Evolutionary conservation across 1,284 basidiomycete genomes (phyloP), one percentile per base, ranked within the genome.

Genomic region (Ustilago curta): DNA sequence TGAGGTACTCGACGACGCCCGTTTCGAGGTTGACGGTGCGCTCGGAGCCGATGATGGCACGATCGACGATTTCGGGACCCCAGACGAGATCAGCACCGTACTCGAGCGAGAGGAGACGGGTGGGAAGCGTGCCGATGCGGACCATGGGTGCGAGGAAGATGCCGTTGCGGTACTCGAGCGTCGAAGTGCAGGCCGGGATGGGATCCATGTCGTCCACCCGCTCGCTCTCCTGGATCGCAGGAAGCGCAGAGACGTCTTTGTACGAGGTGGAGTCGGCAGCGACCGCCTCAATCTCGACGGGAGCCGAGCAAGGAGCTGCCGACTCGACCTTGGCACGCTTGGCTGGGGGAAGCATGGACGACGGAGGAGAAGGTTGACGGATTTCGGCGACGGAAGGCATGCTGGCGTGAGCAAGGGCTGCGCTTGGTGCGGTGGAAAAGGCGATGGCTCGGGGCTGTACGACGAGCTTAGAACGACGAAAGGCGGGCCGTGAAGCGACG

Each of bases 41-140:
- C 74, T 91, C 89, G 0, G 92, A 87, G 60, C 95, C 93, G 48
- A 99, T 88, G 63, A 99, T 95, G 14, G 97, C 97, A 85, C 93
- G 94, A 86, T 99, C 97, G 7, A 99, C 92, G 48, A 94, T 92
- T 84, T 99, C 97, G 0, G 96, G 97, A 11, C 93, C 91, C 97
- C 97, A 99, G 0, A 99, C 96, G 5, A 99, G 88, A 16, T 91
- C 91, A 3, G 96, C 96, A 2, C 96, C 96, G 82, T 98, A 92
- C 79, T 96, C 94, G 45, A 99, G 88, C 8, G 94, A 91, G 73
- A 94, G 91, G 18, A 96, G 85, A 42, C 94, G 90, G 6, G 91
- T 93, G 0, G 92, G 92, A 32, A 94, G 80, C 35, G 79, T 76
- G 19, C 77, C 82, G 51, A 79, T 79, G 25, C 81, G 77, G 11